A percentile compares a stretch with the other conserved stretches of the same genome.
Conservation (phyloP, 495 filamentous ascomycete genomes). For the Parmelia sp. region DNA sequence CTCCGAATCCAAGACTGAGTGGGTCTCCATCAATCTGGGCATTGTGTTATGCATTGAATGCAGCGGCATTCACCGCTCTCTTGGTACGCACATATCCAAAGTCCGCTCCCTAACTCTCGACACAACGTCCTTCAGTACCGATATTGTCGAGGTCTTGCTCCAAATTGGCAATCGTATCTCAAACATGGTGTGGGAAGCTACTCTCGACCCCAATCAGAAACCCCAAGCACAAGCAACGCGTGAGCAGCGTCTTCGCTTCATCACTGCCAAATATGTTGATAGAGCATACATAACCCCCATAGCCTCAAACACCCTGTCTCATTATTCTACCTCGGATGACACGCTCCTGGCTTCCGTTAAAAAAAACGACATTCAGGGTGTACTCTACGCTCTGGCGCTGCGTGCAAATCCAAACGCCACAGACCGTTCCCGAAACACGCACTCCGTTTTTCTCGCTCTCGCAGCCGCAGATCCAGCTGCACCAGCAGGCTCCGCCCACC, state of each 20-base stretch:
- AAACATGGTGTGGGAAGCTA: conserved; percentile 96
- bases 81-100: conserved; percentile 97
- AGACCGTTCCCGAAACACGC: conserved; percentile 82
- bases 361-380: conserved; percentile 84
- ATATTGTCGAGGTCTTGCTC: conserved; percentile 90
- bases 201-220: conserved; percentile 62
- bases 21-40: conserved; percentile 96
- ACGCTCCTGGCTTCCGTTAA: conserved; percentile 90
- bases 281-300: conserved; percentile 73
- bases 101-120: conserved; percentile 92
- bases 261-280: conserved; percentile 91
- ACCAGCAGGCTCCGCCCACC: conserved; percentile 43
- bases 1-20: conserved; percentile 86
- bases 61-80: conserved; percentile 91
- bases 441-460: conserved; percentile 83
- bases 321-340: conserved; percentile 77
- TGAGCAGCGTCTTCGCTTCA: conserved; percentile 85
- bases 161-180: conserved; percentile 89
- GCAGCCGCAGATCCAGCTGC: conserved; percentile 88
- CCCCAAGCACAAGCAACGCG: conserved; percentile 69
- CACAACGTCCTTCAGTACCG: conserved; percentile 88
- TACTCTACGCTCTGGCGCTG: conserved; percentile 84
- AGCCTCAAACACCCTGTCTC: conserved; percentile 59
- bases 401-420: conserved; percentile 79
- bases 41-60: conserved; percentile 98